Base-by-base conservation (phyloP, 2,329 filamentous ascomycete genomes). In the Neofusicoccum cordaticola region DNA sequence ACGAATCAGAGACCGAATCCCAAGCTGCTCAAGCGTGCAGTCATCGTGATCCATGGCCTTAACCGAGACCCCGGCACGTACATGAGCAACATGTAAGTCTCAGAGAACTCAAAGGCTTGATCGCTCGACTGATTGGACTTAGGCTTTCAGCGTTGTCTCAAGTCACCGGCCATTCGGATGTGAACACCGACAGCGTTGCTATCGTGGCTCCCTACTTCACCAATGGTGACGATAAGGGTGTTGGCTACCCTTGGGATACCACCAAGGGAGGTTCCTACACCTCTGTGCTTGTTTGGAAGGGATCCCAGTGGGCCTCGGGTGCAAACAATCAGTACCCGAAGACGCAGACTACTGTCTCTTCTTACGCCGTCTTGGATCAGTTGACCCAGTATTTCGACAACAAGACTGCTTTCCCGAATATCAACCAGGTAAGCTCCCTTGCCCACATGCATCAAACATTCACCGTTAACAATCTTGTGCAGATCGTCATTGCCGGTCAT, bases 171-270 rank as follows among this genome's bases (percentile, higher is more conserved):
- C 51, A 39, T 51, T 44, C 53, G 12, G 60, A 45, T 17, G 50
- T 58, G 27, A 44, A 41, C 44, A 47, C 47, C 7, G 51, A 58
- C 11, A 58, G 50, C 17, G 61, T 66, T 6, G 51, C 42, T 5
- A 52, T 66, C 4, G n/a, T 66, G 9, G 58, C 60, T 11, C 65
- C 65, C n/a, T 64, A 66, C 45, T 66, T 66, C n/a, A 19, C 65
- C 42, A 66, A 66, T 31, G 65, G 65, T 11, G 65, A 66, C 22
- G 65, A 66, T 62, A 66, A 66, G n/a, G 13, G 17, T 4, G 42
- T 41, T 8, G 52, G 52, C 13, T 62, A 61, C 17, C 61, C 52
- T 13, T 62, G 48, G 52, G 13, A 15, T 11, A 39, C 22, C 19
- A 8, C 7, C 34, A 34, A n/a, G 19, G 22, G 39, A 5, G 58